These are phyloP conservation scores for Aspergillus pseudonomiae DNA, from an alignment of 2,329 filamentous ascomycete species.

Conservation along the genomic window DNA sequence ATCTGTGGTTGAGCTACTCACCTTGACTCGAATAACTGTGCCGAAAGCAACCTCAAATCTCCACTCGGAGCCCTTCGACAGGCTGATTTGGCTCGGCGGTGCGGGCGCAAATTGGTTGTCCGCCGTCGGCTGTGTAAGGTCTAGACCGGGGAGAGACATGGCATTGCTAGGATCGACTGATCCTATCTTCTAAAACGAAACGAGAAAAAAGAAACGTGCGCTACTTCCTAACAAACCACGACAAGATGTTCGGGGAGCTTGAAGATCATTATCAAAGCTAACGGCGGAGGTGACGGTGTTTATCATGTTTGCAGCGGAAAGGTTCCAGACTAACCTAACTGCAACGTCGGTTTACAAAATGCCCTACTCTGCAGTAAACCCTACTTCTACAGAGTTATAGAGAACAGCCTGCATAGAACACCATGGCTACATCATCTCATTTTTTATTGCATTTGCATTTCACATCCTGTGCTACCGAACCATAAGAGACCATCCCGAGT, in stretches of 20 bases:
- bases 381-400: background rate
- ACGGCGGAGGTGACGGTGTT: slow-evolving; percentile 22
- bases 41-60: slow-evolving; percentile 71
- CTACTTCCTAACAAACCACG: background rate
- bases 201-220: background rate
- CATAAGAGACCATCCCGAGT: background rate
- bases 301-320: slow-evolving; percentile 26
- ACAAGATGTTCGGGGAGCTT: background rate
- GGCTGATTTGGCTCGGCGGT: slow-evolving; percentile 51
- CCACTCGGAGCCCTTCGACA: slow-evolving; percentile 73
- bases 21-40: slow-evolving; percentile 57
- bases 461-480: slow-evolving; percentile 1
- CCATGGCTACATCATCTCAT: background rate
- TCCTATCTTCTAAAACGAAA: background rate
- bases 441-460: slow-evolving; percentile 4
- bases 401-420: background rate
- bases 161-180: slow-evolving; percentile 23
- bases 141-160: slow-evolving; percentile 77
- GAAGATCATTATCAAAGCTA: slow-evolving; percentile 5
- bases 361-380: background rate
- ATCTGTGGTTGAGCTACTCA: slow-evolving; percentile 29
- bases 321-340: background rate
- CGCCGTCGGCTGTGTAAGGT: slow-evolving; percentile 66
- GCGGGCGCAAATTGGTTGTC: slow-evolving; percentile 41
- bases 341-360: background rate